Evolutionary conservation across 345 rosid genomes (phyloP), one percentile per base, ranked within the genome.

Genomic region (Citrus cavaleriei): DNA sequence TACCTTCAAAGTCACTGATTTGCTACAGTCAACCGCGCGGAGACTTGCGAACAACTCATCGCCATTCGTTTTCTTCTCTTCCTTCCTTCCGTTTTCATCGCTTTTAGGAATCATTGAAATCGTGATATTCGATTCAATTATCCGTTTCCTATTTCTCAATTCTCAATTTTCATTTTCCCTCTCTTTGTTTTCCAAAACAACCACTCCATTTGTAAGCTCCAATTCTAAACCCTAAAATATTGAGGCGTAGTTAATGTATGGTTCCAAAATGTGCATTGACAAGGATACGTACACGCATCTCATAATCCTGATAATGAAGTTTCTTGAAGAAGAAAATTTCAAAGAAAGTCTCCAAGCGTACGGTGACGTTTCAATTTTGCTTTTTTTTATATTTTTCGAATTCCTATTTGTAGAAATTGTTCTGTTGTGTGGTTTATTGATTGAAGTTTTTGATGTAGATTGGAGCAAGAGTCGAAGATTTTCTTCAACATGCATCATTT

Each of bases 391-490:
- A 51, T 19, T 8, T 65, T 65, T 65, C 12, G 4, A 65, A 34
- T 6, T 19, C 25, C 37, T 65, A 34, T 65, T 65, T 63, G 18
- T 19, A 32, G 19, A 37, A 32, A 32, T 66, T 12, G 27, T 66
- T 34, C 16, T 66, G 49, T 37, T 21, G 27, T 22, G 70, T 66
- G 49, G 60, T 77, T 65, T 37, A 22, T 10, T 21, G 37, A 9
- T 8, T 37, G n/a, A 21, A 21, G 34, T 74, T 62, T 67, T 46
- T 58, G 75, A 9, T 74, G 40, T 13, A 86, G 89, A 38, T 40
- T 86, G 79, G 89, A 84, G 82, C 73, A 81, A 49, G 89, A 86
- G 32, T 84, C 89, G 16, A 37, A 60, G 61, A 18, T 80, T 75
- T 80, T 77, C 82, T 86, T 86, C 65, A 60, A 80, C 64, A 68